These are phyloP conservation scores for Botrytis paeoniae DNA, from an alignment of 2,329 filamentous ascomycete genomes.

Conservation along the genomic window DNA sequence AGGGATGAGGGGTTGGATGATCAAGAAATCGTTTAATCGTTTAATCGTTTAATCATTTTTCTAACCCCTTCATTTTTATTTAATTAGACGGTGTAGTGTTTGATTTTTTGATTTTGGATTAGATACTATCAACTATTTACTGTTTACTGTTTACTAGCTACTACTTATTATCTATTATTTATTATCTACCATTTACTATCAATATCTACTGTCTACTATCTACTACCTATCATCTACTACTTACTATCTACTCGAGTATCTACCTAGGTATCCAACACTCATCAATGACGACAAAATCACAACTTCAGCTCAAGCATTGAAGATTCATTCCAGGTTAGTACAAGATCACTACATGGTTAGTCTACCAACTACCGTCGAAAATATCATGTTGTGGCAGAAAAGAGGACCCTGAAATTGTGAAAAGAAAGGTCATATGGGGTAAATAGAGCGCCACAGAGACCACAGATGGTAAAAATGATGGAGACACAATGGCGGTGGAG, in stretches of 20 bases:
- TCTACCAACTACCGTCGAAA: neutral
- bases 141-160: too few species aligned
- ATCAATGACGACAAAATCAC: neutral
- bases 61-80: neutral
- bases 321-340: neutral
- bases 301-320: neutral
- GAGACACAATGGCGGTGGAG: conserved; percentile 6
- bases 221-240: neutral
- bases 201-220: too few species aligned
- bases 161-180: neutral
- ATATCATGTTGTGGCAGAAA: neutral
- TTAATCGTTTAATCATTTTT: neutral
- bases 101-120: neutral
- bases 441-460: neutral
- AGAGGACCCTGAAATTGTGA: neutral
- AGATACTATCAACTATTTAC: neutral
- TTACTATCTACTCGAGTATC: neutral
- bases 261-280: neutral
- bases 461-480: neutral
- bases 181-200: too few species aligned
- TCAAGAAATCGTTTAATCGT: neutral
- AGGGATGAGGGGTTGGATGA: neutral
- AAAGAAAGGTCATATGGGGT: conserved; percentile 8
- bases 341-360: neutral
- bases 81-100: neutral